Evolutionary conservation across 176 grass and related monocot genomes (phyloP).

Genomic region (Rhipidocladum racemiflorum): DNA sequence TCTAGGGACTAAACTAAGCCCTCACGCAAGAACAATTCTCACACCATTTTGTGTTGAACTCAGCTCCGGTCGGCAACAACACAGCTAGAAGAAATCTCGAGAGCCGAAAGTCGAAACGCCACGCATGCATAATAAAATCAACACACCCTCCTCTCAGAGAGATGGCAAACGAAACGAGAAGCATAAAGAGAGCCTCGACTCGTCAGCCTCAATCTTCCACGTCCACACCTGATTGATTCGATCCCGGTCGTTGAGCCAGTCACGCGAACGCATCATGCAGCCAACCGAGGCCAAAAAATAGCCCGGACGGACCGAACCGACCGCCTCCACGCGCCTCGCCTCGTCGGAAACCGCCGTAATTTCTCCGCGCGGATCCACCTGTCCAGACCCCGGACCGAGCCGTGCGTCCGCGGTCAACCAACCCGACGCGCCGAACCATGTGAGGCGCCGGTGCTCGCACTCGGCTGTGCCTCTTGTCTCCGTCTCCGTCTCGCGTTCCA

Average conservation of each 20-base stretch:
- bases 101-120: not conserved
- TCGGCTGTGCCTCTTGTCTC: not conserved
- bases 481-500: not conserved
- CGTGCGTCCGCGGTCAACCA: conserved; percentile 15
- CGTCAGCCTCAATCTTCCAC: not conserved
- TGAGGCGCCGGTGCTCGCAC: not conserved
- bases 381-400: not conserved
- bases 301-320: not conserved
- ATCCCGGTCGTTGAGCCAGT: not conserved
- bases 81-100: not conserved
- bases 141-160: not conserved
- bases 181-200: not conserved
- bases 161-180: too few species aligned
- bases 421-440: not conserved
- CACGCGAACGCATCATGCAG: conserved; percentile 5
- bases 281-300: not conserved
- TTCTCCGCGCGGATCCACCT: not conserved
- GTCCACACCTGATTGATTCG: not conserved
- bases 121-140: not conserved
- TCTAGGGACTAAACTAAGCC: not conserved
- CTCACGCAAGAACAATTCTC: conserved; percentile 1
- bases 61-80: conserved; percentile 10
- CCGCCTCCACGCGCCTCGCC: not conserved
- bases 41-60: not conserved
- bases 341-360: not conserved